phyloP scores from a whole-genome alignment of 192 early-diverging fungal genomes.

The Cladochytrium replicatum region DNA sequence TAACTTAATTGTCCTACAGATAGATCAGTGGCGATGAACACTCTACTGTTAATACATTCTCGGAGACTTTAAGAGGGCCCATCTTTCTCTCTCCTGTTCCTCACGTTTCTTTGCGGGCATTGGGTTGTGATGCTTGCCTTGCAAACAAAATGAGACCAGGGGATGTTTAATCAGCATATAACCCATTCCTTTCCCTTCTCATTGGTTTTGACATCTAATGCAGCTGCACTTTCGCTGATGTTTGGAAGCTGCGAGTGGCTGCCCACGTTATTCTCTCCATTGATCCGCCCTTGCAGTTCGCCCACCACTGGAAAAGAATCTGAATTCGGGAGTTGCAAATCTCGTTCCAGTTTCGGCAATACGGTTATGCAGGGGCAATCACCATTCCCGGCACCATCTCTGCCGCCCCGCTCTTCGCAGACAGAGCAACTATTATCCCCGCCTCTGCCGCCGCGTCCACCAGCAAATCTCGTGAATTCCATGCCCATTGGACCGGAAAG shows the following conservation, averaged over 20 bases:
- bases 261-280: background rate
- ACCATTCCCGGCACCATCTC: too few relatives aligned
- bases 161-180: too few relatives aligned
- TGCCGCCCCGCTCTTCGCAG: too few relatives aligned
- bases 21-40: background rate
- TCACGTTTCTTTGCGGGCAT: constrained; percentile 22
- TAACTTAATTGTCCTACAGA: constrained; percentile 24
- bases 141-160: too few relatives aligned
- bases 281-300: constrained; percentile 15
- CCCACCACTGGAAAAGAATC: constrained; percentile 36
- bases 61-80: constrained; percentile 20
- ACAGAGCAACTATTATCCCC: too few relatives aligned
- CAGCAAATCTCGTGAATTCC: too few relatives aligned
- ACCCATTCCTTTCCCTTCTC: constrained; percentile 26
- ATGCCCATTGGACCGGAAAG: too few relatives aligned
- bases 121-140: too few relatives aligned
- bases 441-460: too few relatives aligned
- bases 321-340: constrained; percentile 26
- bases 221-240: constrained; percentile 11
- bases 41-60: constrained; percentile 14
- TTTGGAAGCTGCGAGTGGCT: too few relatives aligned
- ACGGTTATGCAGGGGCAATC: too few relatives aligned
- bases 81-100: constrained; percentile 18
- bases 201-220: constrained; percentile 18
- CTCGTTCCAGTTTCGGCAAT: constrained; percentile 10